Evolutionary conservation across 306 rosid species (phyloP), one percentile per base, ranked within the genome.

Genomic region (Pterocarpus santalinus): DNA sequence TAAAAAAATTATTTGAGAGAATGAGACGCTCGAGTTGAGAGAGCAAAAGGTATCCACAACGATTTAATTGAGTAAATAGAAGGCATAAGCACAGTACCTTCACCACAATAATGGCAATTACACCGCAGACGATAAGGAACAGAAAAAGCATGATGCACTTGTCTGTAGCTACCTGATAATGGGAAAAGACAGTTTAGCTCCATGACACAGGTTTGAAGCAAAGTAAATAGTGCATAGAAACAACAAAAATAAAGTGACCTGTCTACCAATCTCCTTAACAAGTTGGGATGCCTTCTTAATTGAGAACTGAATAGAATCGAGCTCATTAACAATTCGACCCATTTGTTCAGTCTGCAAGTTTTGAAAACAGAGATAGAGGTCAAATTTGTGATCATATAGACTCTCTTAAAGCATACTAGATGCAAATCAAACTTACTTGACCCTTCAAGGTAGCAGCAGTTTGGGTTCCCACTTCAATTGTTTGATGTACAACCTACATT

Each of bases 271-370:
- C 91, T 96, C 99, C 82, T 93, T 96, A 70, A 96, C 99, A 62
- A 96, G 99, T 83, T 96, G 98, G 72, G 99, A 90, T 61, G 99
- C 99, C 77, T 96, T 96, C 90, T 92, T 96, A 74, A 96, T 93
- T 75, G 99, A 96, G 87, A 96, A 96, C 82, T 96, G 94, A 84
- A 96, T 96, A 57, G 99, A 92, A 89, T 96, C 99, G 81, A 96
- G 94, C 77, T 96, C 99, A 38, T 96, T 96, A 60, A 92, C 99
- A 85, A 96, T 84, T 13, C 97, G 99, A 43, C 99, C 99, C 98
- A 96, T 93, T 90, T 96, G 99, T 0, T 96, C 99, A 47, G 99
- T 93, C 99, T 96, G 93, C 84, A 83, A 39, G 49, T 68, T 72
- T 79, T 76, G 41, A 43, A 77, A 57, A 55, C 46, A 46, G 65